phyloP scores from a whole-genome alignment of 2,329 filamentous ascomycete genomes.

The Colletotrichum tropicale region DNA sequence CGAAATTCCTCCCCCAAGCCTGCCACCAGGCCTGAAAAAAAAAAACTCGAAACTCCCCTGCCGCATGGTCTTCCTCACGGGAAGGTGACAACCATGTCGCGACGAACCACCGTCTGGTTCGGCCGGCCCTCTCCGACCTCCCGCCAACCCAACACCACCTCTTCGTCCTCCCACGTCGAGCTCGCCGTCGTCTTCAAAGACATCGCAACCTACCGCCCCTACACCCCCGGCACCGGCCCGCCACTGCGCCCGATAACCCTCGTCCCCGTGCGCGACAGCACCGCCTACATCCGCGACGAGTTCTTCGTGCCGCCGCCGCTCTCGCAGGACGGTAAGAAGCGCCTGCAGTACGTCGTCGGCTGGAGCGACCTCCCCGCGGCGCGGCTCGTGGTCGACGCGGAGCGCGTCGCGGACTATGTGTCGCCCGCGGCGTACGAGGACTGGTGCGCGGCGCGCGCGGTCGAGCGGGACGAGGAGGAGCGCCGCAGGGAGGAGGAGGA shows the following conservation, averaged over 20 bases:
- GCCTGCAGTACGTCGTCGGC: slow-evolving; percentile 59
- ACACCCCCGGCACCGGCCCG: slow-evolving; percentile 53
- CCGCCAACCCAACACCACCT: background rate
- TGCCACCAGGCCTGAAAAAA: background rate
- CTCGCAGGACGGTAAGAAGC: slow-evolving; percentile 41
- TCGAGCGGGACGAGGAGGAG: slow-evolving; percentile 46
- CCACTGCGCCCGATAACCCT: slow-evolving; percentile 51
- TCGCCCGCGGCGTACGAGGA: slow-evolving; percentile 60
- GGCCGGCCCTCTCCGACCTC: background rate
- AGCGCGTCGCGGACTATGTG: slow-evolving; percentile 61
- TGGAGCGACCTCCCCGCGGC: slow-evolving; percentile 59
- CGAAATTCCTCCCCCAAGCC: background rate
- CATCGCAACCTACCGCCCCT: slow-evolving; percentile 12
- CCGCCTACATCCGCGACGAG: slow-evolving; percentile 62
- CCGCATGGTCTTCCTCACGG: background rate
- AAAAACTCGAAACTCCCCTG: too few relatives aligned
- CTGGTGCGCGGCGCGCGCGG: slow-evolving; percentile 54
- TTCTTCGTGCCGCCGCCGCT: slow-evolving; percentile 46
- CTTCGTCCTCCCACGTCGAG: background rate
- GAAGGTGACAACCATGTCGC: slow-evolving; percentile 3
- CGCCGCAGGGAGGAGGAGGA: slow-evolving; percentile 28
- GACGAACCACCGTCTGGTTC: slow-evolving; percentile 1
- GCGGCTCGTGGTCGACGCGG: slow-evolving; percentile 48
- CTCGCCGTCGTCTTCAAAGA: slow-evolving; percentile 18
- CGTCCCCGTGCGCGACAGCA: slow-evolving; percentile 52